phyloP scores from a whole-genome alignment of 2,329 filamentous ascomycete genomes.

The Fusarium metavorans region DNA sequence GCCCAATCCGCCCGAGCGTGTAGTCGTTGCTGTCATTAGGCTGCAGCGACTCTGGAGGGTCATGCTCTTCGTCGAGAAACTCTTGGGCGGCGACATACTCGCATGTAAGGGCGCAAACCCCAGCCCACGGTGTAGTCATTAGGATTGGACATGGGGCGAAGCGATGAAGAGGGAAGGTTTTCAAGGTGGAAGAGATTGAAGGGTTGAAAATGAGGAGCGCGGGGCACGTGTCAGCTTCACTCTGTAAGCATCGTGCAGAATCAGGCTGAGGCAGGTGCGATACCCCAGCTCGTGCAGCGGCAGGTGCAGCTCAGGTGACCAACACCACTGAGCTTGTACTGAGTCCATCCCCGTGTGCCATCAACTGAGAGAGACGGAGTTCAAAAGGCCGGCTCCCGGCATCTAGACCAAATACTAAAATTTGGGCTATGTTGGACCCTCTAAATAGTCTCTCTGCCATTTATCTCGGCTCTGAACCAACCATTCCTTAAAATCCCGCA shows the following conservation, averaged over 20 bases:
- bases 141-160: neutral
- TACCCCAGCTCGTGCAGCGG: neutral
- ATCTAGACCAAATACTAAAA: neutral
- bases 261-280: neutral
- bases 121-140: neutral
- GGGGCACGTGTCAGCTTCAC: neutral
- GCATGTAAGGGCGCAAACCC: neutral
- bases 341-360: neutral
- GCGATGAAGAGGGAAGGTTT: neutral
- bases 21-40: neutral
- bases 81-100: conserved; percentile 1
- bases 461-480: neutral
- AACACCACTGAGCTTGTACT: neutral
- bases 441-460: neutral
- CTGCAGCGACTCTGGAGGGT: neutral
- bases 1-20: neutral
- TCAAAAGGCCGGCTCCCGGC: neutral
- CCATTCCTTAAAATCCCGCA: neutral
- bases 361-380: neutral
- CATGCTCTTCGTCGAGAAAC: conserved; percentile 5
- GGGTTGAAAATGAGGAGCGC: neutral
- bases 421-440: neutral
- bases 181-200: neutral
- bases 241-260: neutral
- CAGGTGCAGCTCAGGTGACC: neutral